Base-by-base conservation (phyloP, 2,329 filamentous ascomycete species). In the Rhynchosporium agropyri region DNA sequence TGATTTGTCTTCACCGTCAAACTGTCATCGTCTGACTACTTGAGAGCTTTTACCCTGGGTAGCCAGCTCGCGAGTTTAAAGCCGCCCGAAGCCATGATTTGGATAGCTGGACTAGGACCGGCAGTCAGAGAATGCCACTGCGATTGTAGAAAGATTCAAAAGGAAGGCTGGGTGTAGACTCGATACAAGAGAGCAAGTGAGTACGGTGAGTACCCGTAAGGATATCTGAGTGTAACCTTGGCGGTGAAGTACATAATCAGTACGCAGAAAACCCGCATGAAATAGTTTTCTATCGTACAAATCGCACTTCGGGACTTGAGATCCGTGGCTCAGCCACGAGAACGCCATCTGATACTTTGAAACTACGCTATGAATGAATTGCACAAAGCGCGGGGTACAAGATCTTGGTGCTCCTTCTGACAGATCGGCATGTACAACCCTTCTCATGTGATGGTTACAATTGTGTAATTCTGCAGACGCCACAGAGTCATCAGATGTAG, bases 381-480 rank as follows among this genome's bases (percentile, higher is more conserved):
- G n/a, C 7, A 40, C 15, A n/a, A 42, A 40, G 40, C 33, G 51
- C 33, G 51, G 51, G 33, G 51, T 54, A 54, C 51, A 42, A 9
- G 33, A 36, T 7, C 26, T 54, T 42, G 50, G 36, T 54, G n/a
- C 13, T 9, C 50, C 50, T 54, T 36, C 12, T 40, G 33, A 4
- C 20, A 28, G 51, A 54, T 54, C 51, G 33, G 38, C 51, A 20
- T 38, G 49, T 38, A 53, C 49, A 36, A 5, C 28, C 48, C 29
- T 12, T 51, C 49, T 38, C 49, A 53, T 38, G 49, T 53, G 49
- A 53, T 53, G 31, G 49, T 53, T 13, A 43, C 2, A 26, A 53
- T 15, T 36, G 31, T 53, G 49, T 53, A 53, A 53, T 53, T 36
- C 31, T 53, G 49, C 49, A 53, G 49, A n/a, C 49, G 49, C 49